Evolutionary conservation across 2,329 filamentous ascomycete genomes (phyloP).

Genomic region (Sarocladium oryzae): DNA sequence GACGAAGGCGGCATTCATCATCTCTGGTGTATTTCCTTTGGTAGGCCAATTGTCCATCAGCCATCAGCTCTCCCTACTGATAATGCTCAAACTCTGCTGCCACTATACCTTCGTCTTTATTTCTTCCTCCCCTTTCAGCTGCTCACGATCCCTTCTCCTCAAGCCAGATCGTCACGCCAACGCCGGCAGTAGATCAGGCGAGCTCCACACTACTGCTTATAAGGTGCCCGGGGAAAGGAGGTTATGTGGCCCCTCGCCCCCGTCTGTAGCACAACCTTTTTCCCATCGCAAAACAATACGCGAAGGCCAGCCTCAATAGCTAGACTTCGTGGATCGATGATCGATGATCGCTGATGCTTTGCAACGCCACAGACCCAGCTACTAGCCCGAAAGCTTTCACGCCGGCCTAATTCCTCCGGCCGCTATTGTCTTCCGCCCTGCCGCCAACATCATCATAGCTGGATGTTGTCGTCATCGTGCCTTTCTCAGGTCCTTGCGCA

Average conservation of each 20-base stretch:
- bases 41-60: neutral
- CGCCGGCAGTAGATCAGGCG: slow-evolving; percentile 6
- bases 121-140: neutral
- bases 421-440: slow-evolving; percentile 4
- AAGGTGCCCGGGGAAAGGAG: neutral
- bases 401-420: slow-evolving; percentile 1
- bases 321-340: slow-evolving; percentile 4
- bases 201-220: neutral
- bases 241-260: slow-evolving; percentile 1
- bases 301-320: neutral
- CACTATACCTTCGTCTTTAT: too few species aligned
- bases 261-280: neutral
- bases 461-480: neutral
- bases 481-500: neutral
- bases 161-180: slow-evolving; percentile 5
- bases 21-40: too few species aligned
- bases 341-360: slow-evolving; percentile 7
- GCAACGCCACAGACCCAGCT: slow-evolving; percentile 1
- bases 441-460: neutral
- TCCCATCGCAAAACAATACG: neutral
- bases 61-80: too few species aligned
- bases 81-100: neutral
- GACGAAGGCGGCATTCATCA: too few species aligned
- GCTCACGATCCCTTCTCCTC: neutral
- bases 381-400: neutral